Evolutionary conservation across 306 rosid species (phyloP).

Genomic region (Vachellia pachyceras): DNA sequence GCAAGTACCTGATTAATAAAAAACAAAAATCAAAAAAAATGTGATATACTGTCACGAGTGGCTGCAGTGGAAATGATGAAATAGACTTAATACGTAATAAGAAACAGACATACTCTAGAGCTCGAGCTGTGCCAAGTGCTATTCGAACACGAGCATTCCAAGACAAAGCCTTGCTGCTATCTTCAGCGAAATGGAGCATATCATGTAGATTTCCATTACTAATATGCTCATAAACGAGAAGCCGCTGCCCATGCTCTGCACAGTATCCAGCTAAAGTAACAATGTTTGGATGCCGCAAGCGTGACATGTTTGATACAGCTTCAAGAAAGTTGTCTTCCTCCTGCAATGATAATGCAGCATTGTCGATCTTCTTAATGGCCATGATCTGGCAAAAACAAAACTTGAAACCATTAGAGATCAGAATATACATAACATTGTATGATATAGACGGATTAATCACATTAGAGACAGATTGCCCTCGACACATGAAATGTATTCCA

Average conservation of each 20-base stretch:
- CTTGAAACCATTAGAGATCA: constrained; percentile 21
- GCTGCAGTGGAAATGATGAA: neutral
- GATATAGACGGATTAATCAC: no score
- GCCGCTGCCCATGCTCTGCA: constrained; percentile 94
- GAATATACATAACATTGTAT: neutral
- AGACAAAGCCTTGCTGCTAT: constrained; percentile 71
- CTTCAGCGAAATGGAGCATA: constrained; percentile 87
- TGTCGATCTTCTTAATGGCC: constrained; percentile 96
- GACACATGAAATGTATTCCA: neutral
- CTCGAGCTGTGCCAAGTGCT: constrained; percentile 98
- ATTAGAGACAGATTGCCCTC: no score
- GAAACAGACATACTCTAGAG: constrained; percentile 79
- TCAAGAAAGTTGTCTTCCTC: constrained; percentile 96
- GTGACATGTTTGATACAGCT: constrained; percentile 91
- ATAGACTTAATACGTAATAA: neutral
- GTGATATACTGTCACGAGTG: neutral
- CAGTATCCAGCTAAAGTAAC: constrained; percentile 90
- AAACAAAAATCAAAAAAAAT: constrained; percentile 25
- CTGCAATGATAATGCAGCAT: constrained; percentile 87
- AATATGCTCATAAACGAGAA: constrained; percentile 82
- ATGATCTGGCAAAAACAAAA: constrained; percentile 53
- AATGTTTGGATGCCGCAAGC: constrained; percentile 88
- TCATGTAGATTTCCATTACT: constrained; percentile 90
- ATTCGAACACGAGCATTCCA: constrained; percentile 99
- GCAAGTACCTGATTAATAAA: constrained; percentile 82